Base-by-base conservation (phyloP, 345 rosid species). In the Pugionium cornutum region DNA sequence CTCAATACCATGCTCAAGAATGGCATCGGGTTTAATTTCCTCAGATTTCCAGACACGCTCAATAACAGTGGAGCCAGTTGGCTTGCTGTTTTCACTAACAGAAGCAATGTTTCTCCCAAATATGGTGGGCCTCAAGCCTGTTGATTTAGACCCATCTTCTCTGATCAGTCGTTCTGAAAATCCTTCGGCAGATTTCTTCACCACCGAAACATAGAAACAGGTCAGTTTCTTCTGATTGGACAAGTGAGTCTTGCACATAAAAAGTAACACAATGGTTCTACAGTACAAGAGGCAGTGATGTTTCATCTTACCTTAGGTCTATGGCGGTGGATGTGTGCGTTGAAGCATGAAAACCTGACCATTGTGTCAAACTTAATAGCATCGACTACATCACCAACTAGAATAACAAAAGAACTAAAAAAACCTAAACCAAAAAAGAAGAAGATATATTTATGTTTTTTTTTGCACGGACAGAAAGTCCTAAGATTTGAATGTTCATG, bases 301-400 rank as follows among this genome's bases (percentile, higher is more conserved):
- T 7, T 62, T 54, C 39, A 45, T 34, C 83, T 65, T 53, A 90
- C 99, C 88, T 87, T 88, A 48, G 83, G 67, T 75, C 76, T 86
- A 69, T 79, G 86, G 68, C 76, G 57, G 47, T 59, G 51, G 49
- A 64, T 64, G 60, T 80, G 82, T 55, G 80, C 58, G 61, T 81
- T 84, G 88, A 94, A 94, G 92, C 97, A 90, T 10, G 86, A 81
- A 82, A 94, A 90, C 69, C 88, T 86, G 72, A 94, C 91, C 99
- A 94, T 94, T 60, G 62, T 69, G 43, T 49, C 66, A 60, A 63
- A 53, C 49, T 53, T 29, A 67, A 61, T 39, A 66, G 37, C 67
- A 51, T 42, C 7, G 62, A 73, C 67, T 73, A 73, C 72, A 73
- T 60, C 62, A 59, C 62, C 60, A 9, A 11, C 41, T 52, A 36